A percentile compares a stretch with the other conserved stretches of the same genome.
Evolutionary conservation across 2,329 filamentous ascomycete genomes (phyloP).

Genomic region (Diaporthe nobilis): DNA sequence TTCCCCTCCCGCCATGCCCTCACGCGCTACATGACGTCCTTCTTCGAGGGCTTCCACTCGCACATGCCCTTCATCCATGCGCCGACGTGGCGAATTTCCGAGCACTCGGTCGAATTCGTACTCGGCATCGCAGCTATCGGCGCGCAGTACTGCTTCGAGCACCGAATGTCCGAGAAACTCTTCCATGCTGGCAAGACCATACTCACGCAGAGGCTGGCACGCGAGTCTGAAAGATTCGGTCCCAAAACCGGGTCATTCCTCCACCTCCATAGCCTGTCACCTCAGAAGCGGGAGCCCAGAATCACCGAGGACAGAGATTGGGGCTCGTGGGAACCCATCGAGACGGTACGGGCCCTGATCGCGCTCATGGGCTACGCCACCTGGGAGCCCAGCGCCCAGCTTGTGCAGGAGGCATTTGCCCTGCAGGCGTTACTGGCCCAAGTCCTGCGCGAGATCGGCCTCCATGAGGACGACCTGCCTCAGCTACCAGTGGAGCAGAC

Average conservation of each 20-base stretch:
- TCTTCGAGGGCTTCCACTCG: slow-evolving; percentile 55
- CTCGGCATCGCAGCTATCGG: slow-evolving; percentile 53
- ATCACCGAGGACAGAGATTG: slow-evolving; percentile 37
- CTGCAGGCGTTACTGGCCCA: slow-evolving; percentile 53
- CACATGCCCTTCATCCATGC: slow-evolving; percentile 57
- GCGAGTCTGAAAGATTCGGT: slow-evolving; percentile 46
- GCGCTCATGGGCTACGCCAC: slow-evolving; percentile 56
- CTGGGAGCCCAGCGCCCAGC: slow-evolving; percentile 52
- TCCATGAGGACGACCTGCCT: slow-evolving; percentile 47
- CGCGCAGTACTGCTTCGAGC: slow-evolving; percentile 57
- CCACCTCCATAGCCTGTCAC: slow-evolving; percentile 39
- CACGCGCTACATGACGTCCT: slow-evolving; percentile 53
- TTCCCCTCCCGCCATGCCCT: slow-evolving; percentile 55
- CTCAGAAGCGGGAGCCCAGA: not conserved
- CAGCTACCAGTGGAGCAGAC: not conserved
- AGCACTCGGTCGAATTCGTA: slow-evolving; percentile 51
- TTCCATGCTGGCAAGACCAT: slow-evolving; percentile 53
- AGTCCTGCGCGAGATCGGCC: slow-evolving; percentile 52
- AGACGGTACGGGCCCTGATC: slow-evolving; percentile 52
- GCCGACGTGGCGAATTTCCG: slow-evolving; percentile 51
- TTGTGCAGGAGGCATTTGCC: slow-evolving; percentile 53
- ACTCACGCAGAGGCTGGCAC: slow-evolving; percentile 49
- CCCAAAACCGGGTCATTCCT: slow-evolving; percentile 48
- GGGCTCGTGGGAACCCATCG: slow-evolving; percentile 50
- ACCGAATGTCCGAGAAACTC: slow-evolving; percentile 51